A percentile compares a stretch with the other conserved stretches of the same genome.
Evolutionary conservation across 768 basidiomycete genomes (phyloP).

Genomic region (Trametes punicea): DNA sequence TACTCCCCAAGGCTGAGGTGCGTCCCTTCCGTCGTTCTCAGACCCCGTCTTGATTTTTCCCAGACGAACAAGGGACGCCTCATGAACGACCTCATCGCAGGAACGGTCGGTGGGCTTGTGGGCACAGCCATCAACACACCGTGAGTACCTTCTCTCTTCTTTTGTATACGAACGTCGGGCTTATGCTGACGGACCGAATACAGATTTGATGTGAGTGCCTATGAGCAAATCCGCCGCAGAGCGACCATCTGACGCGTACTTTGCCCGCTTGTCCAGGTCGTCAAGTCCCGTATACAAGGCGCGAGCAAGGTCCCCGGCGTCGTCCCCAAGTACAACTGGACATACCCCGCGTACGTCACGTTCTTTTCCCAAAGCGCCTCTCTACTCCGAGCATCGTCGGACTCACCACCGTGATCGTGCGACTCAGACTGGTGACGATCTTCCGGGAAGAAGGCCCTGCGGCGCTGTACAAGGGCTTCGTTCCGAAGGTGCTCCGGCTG

Average conservation of each 20-base stretch:
- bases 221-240: neutral
- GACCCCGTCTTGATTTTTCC: neutral
- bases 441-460: constrained; percentile 82
- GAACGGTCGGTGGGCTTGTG: constrained; percentile 83
- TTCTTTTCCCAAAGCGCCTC: neutral
- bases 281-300: constrained; percentile 94
- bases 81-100: constrained; percentile 90
- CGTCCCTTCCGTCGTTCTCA: constrained; percentile 18
- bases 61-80: constrained; percentile 69
- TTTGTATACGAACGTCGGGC: neutral
- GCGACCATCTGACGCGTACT: neutral
- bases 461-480: constrained; percentile 92
- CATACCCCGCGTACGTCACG: constrained; percentile 71
- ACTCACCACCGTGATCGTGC: neutral
- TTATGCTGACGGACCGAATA: neutral
- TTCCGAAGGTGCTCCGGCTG: constrained; percentile 91
- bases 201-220: constrained; percentile 46
- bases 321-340: constrained; percentile 90
- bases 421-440: constrained; percentile 60
- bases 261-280: constrained; percentile 54
- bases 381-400: too few relatives aligned
- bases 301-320: constrained; percentile 60
- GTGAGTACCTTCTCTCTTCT: constrained; percentile 36
- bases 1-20: constrained; percentile 87
- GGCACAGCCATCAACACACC: constrained; percentile 94